phyloP scores from a whole-genome alignment of 306 rosid species.

The Nissolia schottii region DNA sequence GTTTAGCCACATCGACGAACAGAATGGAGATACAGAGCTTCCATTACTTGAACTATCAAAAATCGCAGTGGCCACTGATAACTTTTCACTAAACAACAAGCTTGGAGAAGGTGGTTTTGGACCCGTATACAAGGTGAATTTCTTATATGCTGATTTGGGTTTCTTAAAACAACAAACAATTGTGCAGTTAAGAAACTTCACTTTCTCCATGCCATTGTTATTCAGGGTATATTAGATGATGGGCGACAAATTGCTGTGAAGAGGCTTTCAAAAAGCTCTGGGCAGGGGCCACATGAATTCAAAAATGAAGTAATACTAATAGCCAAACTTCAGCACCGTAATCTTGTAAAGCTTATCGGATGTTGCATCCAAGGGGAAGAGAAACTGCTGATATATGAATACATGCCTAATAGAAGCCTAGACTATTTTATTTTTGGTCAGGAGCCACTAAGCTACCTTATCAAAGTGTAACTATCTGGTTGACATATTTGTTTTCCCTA shows the following conservation, averaged over 20 bases:
- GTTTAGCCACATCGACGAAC: background rate
- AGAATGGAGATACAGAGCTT: constrained; percentile 31
- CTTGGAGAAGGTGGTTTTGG: constrained; percentile 39
- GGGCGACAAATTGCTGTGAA: constrained; percentile 10
- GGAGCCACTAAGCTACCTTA: background rate
- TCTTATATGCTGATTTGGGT: background rate
- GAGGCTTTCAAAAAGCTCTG: constrained; percentile 1
- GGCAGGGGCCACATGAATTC: constrained; percentile 4
- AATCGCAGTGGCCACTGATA: constrained; percentile 26
- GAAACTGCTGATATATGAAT: constrained; percentile 13
- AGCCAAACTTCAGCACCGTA: constrained; percentile 7
- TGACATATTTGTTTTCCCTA: background rate
- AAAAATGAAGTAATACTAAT: constrained; percentile 8
- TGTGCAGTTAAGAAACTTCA: background rate
- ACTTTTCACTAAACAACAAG: constrained; percentile 24
- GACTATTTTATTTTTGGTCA: constrained; percentile 16
- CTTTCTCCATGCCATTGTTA: background rate
- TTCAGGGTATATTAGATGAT: background rate
- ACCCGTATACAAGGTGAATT: constrained; percentile 24
- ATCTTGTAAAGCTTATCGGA: constrained; percentile 17
- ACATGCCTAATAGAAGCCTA: constrained; percentile 1
- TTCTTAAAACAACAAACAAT: background rate
- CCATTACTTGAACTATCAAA: constrained; percentile 26
- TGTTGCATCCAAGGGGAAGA: background rate
- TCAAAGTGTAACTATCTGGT: background rate